phyloP scores from a whole-genome alignment of 495 filamentous ascomycete species.

The Penicillium fimorum region DNA sequence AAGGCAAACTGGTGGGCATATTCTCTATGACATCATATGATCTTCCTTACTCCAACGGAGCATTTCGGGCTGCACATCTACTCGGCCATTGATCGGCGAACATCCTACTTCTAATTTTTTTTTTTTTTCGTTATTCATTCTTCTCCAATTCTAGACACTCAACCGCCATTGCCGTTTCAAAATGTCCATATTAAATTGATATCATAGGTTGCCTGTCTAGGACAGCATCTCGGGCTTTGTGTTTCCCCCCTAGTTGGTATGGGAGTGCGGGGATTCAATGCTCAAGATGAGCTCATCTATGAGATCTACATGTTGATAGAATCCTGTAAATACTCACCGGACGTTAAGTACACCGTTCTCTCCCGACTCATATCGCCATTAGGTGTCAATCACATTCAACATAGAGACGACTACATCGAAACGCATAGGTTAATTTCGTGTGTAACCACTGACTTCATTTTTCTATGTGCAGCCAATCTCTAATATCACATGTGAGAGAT shows the following conservation, averaged over 20 bases:
- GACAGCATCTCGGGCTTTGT: slow-evolving; percentile 8
- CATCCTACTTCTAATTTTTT: background rate
- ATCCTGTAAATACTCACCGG: slow-evolving; percentile 24
- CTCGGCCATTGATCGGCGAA: slow-evolving; percentile 17
- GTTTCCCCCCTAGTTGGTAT: background rate
- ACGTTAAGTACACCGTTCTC: slow-evolving; percentile 23
- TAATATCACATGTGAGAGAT: slow-evolving; percentile 7
- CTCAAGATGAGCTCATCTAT: slow-evolving; percentile 20
- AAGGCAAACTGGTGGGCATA: background rate
- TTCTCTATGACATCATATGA: slow-evolving; percentile 24
- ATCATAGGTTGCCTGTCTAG: slow-evolving; percentile 1
- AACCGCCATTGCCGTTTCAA: slow-evolving; percentile 12
- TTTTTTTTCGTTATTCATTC: background rate
- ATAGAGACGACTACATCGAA: slow-evolving; percentile 1
- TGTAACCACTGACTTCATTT: background rate
- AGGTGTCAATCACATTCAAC: background rate
- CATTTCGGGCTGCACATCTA: slow-evolving; percentile 9
- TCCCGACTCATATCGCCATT: slow-evolving; percentile 15
- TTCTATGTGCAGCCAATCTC: background rate
- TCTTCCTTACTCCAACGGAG: slow-evolving; percentile 6
- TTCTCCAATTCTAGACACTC: slow-evolving; percentile 18
- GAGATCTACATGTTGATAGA: background rate
- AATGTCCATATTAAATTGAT: background rate
- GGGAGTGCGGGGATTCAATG: slow-evolving; percentile 6
- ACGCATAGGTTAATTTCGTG: slow-evolving; percentile 2